phyloP scores from a whole-genome alignment of 345 rosid species.

The Arabidopsis arenosa region DNA sequence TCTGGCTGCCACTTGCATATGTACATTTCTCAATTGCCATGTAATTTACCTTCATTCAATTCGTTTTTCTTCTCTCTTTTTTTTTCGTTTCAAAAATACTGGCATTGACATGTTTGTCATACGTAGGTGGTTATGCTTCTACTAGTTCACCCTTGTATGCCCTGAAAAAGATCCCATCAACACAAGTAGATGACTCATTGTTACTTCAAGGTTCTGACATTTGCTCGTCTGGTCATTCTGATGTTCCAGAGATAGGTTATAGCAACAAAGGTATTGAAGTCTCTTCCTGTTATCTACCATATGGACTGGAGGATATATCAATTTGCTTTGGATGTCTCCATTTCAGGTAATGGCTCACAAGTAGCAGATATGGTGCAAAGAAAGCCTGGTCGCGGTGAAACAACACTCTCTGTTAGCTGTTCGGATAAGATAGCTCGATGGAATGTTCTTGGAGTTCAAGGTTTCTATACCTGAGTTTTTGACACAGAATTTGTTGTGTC shows the following conservation, averaged over 20 bases:
- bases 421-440: constrained; percentile 91
- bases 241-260: constrained; percentile 32
- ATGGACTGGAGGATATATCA: too few species aligned
- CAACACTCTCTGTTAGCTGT: constrained; percentile 90
- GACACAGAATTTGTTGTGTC: neutral
- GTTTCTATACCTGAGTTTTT: constrained; percentile 44
- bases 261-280: constrained; percentile 26
- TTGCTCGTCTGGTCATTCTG: constrained; percentile 18
- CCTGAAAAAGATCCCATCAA: constrained; percentile 44
- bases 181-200: constrained; percentile 32
- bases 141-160: constrained; percentile 47
- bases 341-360: constrained; percentile 50
- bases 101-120: constrained; percentile 22
- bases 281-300: neutral
- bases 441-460: constrained; percentile 95
- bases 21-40: constrained; percentile 91
- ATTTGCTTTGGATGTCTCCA: constrained; percentile 14
- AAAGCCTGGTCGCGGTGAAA: constrained; percentile 96
- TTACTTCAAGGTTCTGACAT: constrained; percentile 30
- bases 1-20: constrained; percentile 73
- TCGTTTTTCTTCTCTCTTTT: neutral
- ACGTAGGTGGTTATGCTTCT: constrained; percentile 74
- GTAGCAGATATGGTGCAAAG: constrained; percentile 67
- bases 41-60: constrained; percentile 50
- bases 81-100: neutral